Evolutionary conservation across 148 eudicot genomes (phyloP), one percentile per base, ranked within the genome.

Genomic region (Silene latifolia): DNA sequence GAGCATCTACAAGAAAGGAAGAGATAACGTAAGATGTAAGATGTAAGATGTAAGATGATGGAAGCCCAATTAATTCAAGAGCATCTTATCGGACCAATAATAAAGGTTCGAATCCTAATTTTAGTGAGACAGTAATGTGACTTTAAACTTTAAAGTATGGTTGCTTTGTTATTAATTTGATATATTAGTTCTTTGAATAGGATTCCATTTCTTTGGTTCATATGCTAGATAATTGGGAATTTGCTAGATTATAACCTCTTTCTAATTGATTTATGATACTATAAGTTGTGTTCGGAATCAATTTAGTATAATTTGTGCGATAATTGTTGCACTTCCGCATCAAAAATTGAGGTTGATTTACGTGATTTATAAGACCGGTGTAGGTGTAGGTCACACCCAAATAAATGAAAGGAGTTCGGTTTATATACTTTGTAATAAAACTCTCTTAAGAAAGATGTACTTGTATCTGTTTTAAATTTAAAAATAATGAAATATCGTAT

Each of bases 171-270:
- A 47, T 60, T 46, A 15, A 8, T 48, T 17, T 44, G 35, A 24
- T 46, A 25, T 24, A 1, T 29, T 29, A 51, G 20, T 25, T 9
- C 61, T 65, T 29, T 2, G 72, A 66, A 67, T 67, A 18, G 20
- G 72, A 75, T 75, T 75, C 78, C 51, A 56, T 47, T 57, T 75
- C 66, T 75, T 5, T 56, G 72, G 72, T 67, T 67, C 56, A 56
- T 27, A 69, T 74, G 57, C 68, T 51, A 48, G 7, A 60, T 27
- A 32, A 67, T 67, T 67, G 39, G 17, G 5, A 20, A 75, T 17
- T 65, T 35, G 10, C 47, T 65, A 32, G 20, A 75, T 51, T 74
- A 29, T 63, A 17, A 44, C 9, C 18, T 5, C 4, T 72, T 39
- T 46, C 15, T 7, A 3, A 17, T 65, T 51, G 18, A 12, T 13